A percentile compares a stretch with the other conserved stretches of the same genome.
Evolutionary conservation across 2,329 filamentous ascomycete genomes (phyloP).

Genomic region (Pyrenochaeta sp.): DNA sequence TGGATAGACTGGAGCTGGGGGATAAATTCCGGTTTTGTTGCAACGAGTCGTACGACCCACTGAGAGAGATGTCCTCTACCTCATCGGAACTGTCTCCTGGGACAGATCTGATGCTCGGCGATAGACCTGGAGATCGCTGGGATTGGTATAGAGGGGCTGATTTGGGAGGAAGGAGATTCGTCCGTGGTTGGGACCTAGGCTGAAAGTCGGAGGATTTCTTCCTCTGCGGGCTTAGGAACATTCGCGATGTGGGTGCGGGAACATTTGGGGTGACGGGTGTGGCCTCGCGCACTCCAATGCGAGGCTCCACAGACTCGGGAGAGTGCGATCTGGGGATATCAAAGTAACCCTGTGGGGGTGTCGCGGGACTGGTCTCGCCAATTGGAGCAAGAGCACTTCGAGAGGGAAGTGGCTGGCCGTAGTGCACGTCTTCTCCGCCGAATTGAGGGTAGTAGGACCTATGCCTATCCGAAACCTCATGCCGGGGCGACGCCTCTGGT

Average conservation of each 20-base stretch:
- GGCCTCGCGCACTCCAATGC: conserved; percentile 51
- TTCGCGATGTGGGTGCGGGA: conserved; percentile 38
- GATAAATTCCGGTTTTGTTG: conserved; percentile 76
- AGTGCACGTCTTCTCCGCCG: conserved; percentile 36
- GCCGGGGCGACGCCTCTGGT: conserved; percentile 35
- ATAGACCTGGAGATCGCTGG: conserved; percentile 41
- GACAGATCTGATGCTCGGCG: conserved; percentile 57
- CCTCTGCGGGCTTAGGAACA: conserved; percentile 46
- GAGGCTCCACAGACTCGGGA: conserved; percentile 54
- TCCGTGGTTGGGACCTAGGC: conserved; percentile 27
- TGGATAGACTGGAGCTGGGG: conserved; percentile 69
- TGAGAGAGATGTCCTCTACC: conserved; percentile 69
- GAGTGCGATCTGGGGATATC: conserved; percentile 54
- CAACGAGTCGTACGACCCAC: conserved; percentile 69
- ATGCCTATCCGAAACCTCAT: conserved; percentile 42
- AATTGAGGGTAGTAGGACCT: conserved; percentile 48
- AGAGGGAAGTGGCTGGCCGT: conserved; percentile 36
- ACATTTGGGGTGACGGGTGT: conserved; percentile 50
- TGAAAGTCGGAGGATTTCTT: conserved; percentile 51
- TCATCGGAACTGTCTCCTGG: conserved; percentile 67
- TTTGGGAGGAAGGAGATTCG: conserved; percentile 49
- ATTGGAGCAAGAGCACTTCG: conserved; percentile 44
- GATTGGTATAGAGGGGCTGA: conserved; percentile 47
- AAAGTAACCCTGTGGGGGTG: conserved; percentile 52
- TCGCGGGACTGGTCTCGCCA: conserved; percentile 39